A percentile compares a stretch with the other conserved stretches of the same genome.
Conservation (phyloP, 805 yeast genomes). For the Millerozyma acaciae region DNA sequence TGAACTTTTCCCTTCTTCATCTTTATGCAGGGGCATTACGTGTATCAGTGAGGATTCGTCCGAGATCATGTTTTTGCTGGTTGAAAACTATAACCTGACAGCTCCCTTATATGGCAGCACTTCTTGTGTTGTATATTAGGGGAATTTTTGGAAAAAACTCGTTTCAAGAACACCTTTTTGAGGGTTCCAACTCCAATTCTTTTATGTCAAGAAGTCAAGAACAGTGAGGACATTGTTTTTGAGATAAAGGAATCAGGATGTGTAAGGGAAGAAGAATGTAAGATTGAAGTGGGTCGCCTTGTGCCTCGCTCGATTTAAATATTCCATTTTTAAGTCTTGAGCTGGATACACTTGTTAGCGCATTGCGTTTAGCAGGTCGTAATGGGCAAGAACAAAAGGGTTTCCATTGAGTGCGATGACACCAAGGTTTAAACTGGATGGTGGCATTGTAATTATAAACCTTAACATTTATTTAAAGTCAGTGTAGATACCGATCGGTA, state of each 20-base stretch:
- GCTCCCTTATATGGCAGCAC: slow-evolving; percentile 50
- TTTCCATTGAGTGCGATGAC: slow-evolving; percentile 46
- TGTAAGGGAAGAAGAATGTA: too few species aligned
- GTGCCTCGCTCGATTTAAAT: slow-evolving; percentile 46
- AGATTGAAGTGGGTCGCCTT: slow-evolving; percentile 32
- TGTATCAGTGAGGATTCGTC: slow-evolving; percentile 99
- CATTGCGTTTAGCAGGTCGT: slow-evolving; percentile 12
- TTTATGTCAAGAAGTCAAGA: slow-evolving; percentile 11
- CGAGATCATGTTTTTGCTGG: slow-evolving; percentile 99
- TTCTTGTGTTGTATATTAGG: slow-evolving; percentile 50
- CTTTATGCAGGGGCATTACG: slow-evolving; percentile 99
- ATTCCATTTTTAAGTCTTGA: slow-evolving; percentile 33
- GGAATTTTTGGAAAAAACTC: slow-evolving; percentile 69
- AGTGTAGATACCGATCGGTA: slow-evolving; percentile 1
- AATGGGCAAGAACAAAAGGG: slow-evolving; percentile 40
- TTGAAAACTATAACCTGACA: slow-evolving; percentile 99
- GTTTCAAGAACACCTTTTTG: slow-evolving; percentile 26
- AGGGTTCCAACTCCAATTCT: slow-evolving; percentile 21
- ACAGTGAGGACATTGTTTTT: slow-evolving; percentile 20
- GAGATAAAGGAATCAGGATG: slow-evolving; percentile 5
- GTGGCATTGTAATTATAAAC: slow-evolving; percentile 45
- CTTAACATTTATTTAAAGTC: slow-evolving; percentile 25
- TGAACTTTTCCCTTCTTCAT: slow-evolving; percentile 26
- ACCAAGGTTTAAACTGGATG: slow-evolving; percentile 35
- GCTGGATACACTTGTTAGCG: slow-evolving; percentile 33